Base-by-base conservation (phyloP, 768 basidiomycete genomes). In the Rhodotorula toruloides region DNA sequence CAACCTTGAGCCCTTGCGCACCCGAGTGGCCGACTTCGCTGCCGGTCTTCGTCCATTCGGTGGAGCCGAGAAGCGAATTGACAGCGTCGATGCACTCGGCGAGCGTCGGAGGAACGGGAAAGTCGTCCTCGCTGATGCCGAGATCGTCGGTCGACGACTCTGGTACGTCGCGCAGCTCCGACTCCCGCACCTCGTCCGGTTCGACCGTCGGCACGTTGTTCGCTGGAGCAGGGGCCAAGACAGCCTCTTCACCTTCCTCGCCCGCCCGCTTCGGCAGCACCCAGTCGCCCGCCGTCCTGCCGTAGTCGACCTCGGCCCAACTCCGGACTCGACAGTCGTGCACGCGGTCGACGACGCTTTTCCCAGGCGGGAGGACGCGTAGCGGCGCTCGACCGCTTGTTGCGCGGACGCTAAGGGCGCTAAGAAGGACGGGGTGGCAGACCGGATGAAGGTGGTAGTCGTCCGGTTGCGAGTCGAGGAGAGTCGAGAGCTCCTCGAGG, bases 351-450 rank as follows among this genome's bases (percentile, higher is more conserved):
- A 63, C 62, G 37, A 67, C 25, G 40, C 50, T 58, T 21, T 36
- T 13, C 7, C 34, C 5, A 16, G 66, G 66, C 19, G 61, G 66
- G 19, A 67, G 32, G 25, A 67, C 40, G n/a, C 60, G 50, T 8
- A 67, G n/a, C 6, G 66, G 67, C 0, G 52, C 10, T 0, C 9
- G 32, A 4, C 62, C 54, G 21, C 29, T 29, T 3, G 36, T 19
- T 21, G 58, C 29, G 17, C 58, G 54, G n/a, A 50, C 16, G 36
- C 49, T 42, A 6, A 68, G 43, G 34, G 62, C 62, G 8, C 39
- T 39, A 16, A 68, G 49, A 14, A 68, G 54, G 32, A 68, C 27
- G 10, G 61, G 58, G 58, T 68, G 67, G 49, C 67, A 68, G 12
- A 32, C 21, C 0, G 67, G 58, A 37, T 60, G 62, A 1, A 64